Evolutionary conservation across 306 rosid species (phyloP).

Genomic region (Cyclanthera cordifolia): DNA sequence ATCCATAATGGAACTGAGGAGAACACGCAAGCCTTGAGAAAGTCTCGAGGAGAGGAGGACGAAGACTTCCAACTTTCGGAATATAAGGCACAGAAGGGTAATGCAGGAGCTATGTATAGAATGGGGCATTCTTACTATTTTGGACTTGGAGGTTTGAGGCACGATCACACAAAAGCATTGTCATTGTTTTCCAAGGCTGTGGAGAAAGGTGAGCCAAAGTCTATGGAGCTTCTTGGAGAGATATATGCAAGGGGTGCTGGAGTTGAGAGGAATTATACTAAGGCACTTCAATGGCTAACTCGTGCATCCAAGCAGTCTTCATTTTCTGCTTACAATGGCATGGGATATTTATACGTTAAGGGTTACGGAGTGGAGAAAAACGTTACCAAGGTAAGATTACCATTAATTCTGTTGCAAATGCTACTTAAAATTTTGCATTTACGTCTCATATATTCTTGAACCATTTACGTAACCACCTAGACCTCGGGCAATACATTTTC

Average conservation of each 20-base stretch:
- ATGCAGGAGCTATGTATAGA: conserved; percentile 86
- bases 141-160: conserved; percentile 84
- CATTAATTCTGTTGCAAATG: conserved; percentile 2
- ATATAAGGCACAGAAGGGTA: conserved; percentile 93
- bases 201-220: conserved; percentile 83
- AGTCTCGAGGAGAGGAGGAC: conserved; percentile 85
- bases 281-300: conserved; percentile 81
- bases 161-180: conserved; percentile 76
- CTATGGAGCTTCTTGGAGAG: conserved; percentile 93
- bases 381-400: conserved; percentile 56
- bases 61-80: conserved; percentile 89
- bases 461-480: not conserved
- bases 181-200: conserved; percentile 84
- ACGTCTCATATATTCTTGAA: not conserved
- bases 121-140: conserved; percentile 91
- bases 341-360: conserved; percentile 90
- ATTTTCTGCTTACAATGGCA: conserved; percentile 82
- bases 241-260: conserved; percentile 96
- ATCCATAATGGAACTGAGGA: conserved; percentile 84
- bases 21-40: conserved; percentile 81
- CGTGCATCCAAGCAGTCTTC: conserved; percentile 74
- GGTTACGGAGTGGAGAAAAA: conserved; percentile 89
- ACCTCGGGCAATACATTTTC: not conserved
- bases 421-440: not conserved
- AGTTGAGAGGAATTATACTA: conserved; percentile 81